Base-by-base conservation (phyloP, 2,329 filamentous ascomycete genomes). In the Aspergillus sp. region DNA sequence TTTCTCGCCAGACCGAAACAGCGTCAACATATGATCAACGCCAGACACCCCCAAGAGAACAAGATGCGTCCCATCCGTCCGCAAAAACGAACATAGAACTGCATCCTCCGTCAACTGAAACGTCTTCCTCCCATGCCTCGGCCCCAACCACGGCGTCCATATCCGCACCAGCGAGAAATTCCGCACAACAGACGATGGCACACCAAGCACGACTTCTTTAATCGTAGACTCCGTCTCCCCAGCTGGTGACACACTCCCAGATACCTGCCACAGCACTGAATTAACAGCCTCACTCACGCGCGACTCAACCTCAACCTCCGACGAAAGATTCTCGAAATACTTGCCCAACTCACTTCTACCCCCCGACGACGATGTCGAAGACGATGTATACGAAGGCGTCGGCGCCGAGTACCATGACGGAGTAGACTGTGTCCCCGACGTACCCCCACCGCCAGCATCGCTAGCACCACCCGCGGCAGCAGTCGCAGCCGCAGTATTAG, bases 121-220 rank as follows among this genome's bases (percentile, higher is more conserved):
- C 0, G 71, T 71, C 3, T 73, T 67, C 52, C 79, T 82, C 10
- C 90, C 90, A 64, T 96, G 90, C 35, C 89, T 77, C n/a, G 91
- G 91, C 6, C 86, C 88, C 9, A 95, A 72, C 91, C 91, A 97
- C 1, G 90, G 85, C 30, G 78, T 79, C 82, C 84, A 93, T 3
- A 88, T 74, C 15, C 90, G 82, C 4, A 94, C 83, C 10, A 95
- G 70, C 6, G 88, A 82, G 63, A 95, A 91, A 82, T 89, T 95
- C 57, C 86, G 84, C 61, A 78, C 77, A 44, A 80, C 68, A 38
- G 79, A 78, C 59, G 78, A 84, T 0, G 87, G 85, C 1, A 71
- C 69, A 0, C 88, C 88, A 1, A 94, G 68, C 2, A 72, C 67
- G 25, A 83, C 64, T 43, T 77, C 71, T 25, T 75, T 77, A 46